A percentile compares a stretch with the other conserved stretches of the same genome.
These are phyloP conservation scores for Picochlorum sp. DNA, from an alignment of 139 green algal genomes.

Conservation along the genomic window DNA sequence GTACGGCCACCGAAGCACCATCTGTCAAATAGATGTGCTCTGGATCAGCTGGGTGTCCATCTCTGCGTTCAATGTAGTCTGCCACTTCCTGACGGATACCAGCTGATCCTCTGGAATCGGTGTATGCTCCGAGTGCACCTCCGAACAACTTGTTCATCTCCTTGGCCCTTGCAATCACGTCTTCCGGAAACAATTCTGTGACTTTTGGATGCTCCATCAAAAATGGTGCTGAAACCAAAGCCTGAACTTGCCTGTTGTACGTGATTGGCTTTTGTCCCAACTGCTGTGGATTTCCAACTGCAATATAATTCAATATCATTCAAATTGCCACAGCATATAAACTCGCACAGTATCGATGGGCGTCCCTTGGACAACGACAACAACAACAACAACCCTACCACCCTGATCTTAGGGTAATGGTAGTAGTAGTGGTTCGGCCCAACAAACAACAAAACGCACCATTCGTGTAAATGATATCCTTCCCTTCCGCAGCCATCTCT, in stretches of 20 bases:
- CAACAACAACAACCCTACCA: too few relatives aligned
- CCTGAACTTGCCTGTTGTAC: slow-evolving; percentile 79
- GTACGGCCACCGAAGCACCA: slow-evolving; percentile 66
- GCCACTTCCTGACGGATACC: slow-evolving; percentile 62
- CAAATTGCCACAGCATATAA: too few relatives aligned
- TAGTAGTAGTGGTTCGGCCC: neutral
- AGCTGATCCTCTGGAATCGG: slow-evolving; percentile 56
- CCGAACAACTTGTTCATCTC: slow-evolving; percentile 57
- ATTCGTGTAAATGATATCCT: slow-evolving; percentile 94
- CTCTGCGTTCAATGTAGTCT: slow-evolving; percentile 55
- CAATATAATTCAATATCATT: neutral
- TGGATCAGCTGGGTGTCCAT: slow-evolving; percentile 54
- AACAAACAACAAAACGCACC: slow-evolving; percentile 28
- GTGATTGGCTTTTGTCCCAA: slow-evolving; percentile 81
- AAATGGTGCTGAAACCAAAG: slow-evolving; percentile 70
- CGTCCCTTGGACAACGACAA: too few relatives aligned
- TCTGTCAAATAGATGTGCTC: slow-evolving; percentile 73
- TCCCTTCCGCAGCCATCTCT: slow-evolving; percentile 69
- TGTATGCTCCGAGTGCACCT: slow-evolving; percentile 82
- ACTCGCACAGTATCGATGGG: too few relatives aligned
- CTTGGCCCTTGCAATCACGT: slow-evolving; percentile 69
- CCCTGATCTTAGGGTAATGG: neutral
- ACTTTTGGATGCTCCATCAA: slow-evolving; percentile 61
- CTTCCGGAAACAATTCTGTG: slow-evolving; percentile 62
- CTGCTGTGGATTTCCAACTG: slow-evolving; percentile 90